Evolutionary conservation across 2,329 filamentous ascomycete species (phyloP).

Genomic region (Basipetospora sp.): DNA sequence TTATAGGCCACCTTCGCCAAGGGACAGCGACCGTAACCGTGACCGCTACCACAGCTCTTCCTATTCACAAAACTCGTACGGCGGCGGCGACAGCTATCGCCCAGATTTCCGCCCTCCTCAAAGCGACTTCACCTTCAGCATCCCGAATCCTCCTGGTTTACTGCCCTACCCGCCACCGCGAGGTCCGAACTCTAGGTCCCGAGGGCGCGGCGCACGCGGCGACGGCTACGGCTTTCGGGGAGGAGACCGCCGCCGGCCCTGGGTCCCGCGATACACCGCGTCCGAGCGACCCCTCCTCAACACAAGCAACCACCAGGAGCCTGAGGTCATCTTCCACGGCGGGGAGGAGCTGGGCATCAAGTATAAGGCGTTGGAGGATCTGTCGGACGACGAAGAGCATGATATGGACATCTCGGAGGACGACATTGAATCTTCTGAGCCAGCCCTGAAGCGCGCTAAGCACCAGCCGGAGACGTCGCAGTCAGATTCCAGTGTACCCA

Average conservation of each 20-base stretch:
- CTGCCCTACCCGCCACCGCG: conserved; percentile 15
- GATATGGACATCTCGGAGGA: conserved; percentile 49
- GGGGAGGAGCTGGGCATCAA: conserved; percentile 30
- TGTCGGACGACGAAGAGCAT: conserved; percentile 49
- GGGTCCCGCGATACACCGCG: conserved; percentile 22
- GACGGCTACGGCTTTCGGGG: conserved; percentile 7
- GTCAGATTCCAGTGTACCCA: conserved; percentile 42
- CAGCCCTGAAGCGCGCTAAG: conserved; percentile 29
- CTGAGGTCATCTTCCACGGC: conserved; percentile 30
- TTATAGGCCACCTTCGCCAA: not conserved
- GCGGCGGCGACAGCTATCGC: conserved; percentile 4
- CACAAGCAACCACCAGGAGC: conserved; percentile 24
- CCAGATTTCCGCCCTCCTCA: conserved; percentile 18
- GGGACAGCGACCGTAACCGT: not conserved
- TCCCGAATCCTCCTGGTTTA: conserved; percentile 36
- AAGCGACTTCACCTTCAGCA: conserved; percentile 42
- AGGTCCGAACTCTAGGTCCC: conserved; percentile 10
- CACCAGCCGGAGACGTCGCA: conserved; percentile 17
- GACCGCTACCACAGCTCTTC: not conserved
- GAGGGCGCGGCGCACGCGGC: conserved; percentile 7
- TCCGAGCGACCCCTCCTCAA: conserved; percentile 36
- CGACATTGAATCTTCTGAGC: conserved; percentile 22
- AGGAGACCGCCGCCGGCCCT: conserved; percentile 7
- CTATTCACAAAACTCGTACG: not conserved
- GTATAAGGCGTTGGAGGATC: conserved; percentile 39